Percentiles rank a stretch among this genome's conserved stretches.
phyloP scores from a whole-genome alignment of 768 basidiomycete species.

The Tricholoma sp. region DNA sequence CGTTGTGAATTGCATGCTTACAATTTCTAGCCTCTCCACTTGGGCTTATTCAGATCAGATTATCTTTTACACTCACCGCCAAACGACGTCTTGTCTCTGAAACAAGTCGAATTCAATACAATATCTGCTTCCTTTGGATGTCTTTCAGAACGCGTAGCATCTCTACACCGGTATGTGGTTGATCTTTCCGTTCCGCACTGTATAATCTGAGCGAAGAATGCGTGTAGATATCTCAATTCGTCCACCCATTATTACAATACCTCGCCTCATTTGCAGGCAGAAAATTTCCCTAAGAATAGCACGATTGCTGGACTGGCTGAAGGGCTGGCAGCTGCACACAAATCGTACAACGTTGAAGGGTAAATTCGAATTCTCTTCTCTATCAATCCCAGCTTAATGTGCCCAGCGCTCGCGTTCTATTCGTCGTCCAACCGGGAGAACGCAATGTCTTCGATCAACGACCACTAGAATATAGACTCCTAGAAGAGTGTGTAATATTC shows the following conservation, averaged over 20 bases:
- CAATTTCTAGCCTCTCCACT: slow-evolving; percentile 60
- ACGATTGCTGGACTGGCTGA: slow-evolving; percentile 63
- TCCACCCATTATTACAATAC: slow-evolving; percentile 63
- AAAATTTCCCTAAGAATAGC: slow-evolving; percentile 69
- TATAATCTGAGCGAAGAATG: slow-evolving; percentile 1
- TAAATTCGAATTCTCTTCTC: slow-evolving; percentile 22
- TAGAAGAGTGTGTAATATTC: slow-evolving; percentile 54
- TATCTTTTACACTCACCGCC: slow-evolving; percentile 72
- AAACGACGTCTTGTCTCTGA: slow-evolving; percentile 43
- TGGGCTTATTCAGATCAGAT: slow-evolving; percentile 93
- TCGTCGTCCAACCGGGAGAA: slow-evolving; percentile 87
- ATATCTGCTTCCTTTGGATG: slow-evolving; percentile 89
- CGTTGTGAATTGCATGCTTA: slow-evolving; percentile 1
- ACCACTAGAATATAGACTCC: slow-evolving; percentile 79
- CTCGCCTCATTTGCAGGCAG: slow-evolving; percentile 45
- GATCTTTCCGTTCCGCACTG: not conserved
- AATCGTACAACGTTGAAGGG: slow-evolving; percentile 57
- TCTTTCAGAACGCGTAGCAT: slow-evolving; percentile 60
- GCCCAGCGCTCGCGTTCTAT: slow-evolving; percentile 54
- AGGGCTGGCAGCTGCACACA: slow-evolving; percentile 79
- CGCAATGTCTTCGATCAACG: slow-evolving; percentile 95
- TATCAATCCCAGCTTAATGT: not conserved
- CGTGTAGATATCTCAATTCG: slow-evolving; percentile 55
- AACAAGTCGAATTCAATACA: slow-evolving; percentile 98
- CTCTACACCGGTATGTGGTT: slow-evolving; percentile 65